Evolutionary conservation across 306 rosid species (phyloP).

Genomic region (Spatholobus suberectus): DNA sequence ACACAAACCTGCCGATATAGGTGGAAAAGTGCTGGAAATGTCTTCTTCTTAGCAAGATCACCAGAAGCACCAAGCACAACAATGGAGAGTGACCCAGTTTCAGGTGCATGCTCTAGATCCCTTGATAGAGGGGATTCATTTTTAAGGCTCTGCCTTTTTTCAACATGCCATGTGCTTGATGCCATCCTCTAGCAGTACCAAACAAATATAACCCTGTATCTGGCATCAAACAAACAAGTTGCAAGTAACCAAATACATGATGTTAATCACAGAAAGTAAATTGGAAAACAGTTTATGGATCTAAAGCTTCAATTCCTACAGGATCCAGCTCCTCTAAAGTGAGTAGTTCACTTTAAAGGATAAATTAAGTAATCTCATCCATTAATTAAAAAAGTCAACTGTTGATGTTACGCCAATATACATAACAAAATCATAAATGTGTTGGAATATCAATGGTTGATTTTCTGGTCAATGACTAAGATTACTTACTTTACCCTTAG

Average conservation of each 20-base stretch:
- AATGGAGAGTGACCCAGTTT: slow-evolving; percentile 77
- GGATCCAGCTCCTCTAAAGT: not conserved
- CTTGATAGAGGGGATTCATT: slow-evolving; percentile 55
- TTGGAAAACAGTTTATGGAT: not conserved
- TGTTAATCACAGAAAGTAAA: not conserved
- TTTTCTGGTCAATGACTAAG: not conserved
- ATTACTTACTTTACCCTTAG: not conserved
- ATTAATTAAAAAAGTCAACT: not conserved
- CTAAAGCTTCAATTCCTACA: not conserved
- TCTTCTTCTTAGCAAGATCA: slow-evolving; percentile 99
- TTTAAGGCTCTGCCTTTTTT: slow-evolving; percentile 44
- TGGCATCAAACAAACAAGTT: slow-evolving; percentile 22
- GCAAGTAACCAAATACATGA: slow-evolving; percentile 18
- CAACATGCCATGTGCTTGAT: slow-evolving; percentile 67
- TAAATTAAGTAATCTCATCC: not conserved
- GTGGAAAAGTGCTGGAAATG: slow-evolving; percentile 92
- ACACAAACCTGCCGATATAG: slow-evolving; percentile 77
- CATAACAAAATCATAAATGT: not conserved
- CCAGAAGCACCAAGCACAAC: slow-evolving; percentile 97
- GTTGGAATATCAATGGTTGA: not conserved
- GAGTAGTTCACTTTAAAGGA: not conserved
- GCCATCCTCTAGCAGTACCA: slow-evolving; percentile 60
- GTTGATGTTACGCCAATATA: too few relatives aligned
- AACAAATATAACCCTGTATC: slow-evolving; percentile 18
- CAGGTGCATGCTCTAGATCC: slow-evolving; percentile 59